A percentile compares a stretch with the other conserved stretches of the same genome.
phyloP scores from a whole-genome alignment of 257 asterid genomes.

The Solanum piurae region DNA sequence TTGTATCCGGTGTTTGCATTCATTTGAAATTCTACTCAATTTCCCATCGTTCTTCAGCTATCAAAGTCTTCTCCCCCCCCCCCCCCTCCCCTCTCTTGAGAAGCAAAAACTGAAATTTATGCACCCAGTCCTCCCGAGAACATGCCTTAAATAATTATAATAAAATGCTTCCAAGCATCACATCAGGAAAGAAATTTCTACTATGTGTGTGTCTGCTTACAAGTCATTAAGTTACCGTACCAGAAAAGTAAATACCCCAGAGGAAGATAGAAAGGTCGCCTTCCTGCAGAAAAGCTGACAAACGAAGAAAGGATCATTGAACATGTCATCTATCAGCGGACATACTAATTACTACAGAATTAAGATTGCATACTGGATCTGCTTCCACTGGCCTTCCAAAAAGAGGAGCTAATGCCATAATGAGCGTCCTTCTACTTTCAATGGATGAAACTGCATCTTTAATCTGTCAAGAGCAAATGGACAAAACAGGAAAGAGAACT shows the following conservation, averaged over 20 bases:
- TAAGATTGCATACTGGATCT: constrained; percentile 54
- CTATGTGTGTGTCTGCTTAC: neutral
- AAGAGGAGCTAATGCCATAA: constrained; percentile 51
- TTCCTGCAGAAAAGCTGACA: constrained; percentile 81
- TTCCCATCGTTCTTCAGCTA: neutral
- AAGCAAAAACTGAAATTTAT: neutral
- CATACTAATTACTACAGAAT: neutral
- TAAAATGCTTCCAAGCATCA: neutral
- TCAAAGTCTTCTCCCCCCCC: neutral
- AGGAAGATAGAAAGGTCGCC: constrained; percentile 60
- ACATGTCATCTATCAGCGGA: constrained; percentile 1
- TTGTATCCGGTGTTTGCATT: no score
- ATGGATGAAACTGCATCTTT: constrained; percentile 64
- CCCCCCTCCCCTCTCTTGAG: neutral
- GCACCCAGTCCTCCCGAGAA: neutral
- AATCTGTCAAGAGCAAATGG: constrained; percentile 34
- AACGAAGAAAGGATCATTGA: constrained; percentile 5
- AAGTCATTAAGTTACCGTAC: constrained; percentile 19
- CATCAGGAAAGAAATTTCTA: neutral
- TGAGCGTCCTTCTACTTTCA: constrained; percentile 67
- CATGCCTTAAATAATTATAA: neutral
- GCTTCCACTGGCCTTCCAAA: constrained; percentile 89
- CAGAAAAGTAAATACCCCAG: constrained; percentile 75
- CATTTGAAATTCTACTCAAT: neutral
- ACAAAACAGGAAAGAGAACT: neutral